Evolutionary conservation across 2,329 filamentous ascomycete genomes (phyloP).

Genomic region (Sclerotinia borealis): DNA sequence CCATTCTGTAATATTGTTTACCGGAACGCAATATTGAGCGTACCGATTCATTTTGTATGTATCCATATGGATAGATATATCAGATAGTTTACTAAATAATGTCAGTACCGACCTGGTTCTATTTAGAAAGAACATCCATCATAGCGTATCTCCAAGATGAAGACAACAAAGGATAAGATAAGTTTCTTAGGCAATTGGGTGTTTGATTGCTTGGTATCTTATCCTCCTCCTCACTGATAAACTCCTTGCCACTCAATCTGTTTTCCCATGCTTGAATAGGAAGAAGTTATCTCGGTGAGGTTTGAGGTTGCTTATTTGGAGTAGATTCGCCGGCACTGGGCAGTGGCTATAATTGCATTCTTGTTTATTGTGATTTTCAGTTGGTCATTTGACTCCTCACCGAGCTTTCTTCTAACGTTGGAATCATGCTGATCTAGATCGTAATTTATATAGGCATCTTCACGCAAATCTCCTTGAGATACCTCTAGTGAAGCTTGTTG

Average conservation of each 20-base stretch:
- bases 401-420: neutral
- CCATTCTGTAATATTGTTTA: no score
- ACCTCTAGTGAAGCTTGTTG: neutral
- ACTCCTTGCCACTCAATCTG: neutral
- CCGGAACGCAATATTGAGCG: no score
- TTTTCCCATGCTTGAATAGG: neutral
- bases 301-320: neutral
- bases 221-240: neutral
- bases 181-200: no score
- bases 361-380: neutral
- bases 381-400: neutral
- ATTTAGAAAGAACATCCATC: no score
- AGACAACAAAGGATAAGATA: no score
- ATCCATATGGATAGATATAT: no score
- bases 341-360: neutral
- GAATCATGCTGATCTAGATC: neutral
- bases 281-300: neutral
- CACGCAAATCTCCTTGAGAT: no score
- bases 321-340: neutral
- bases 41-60: no score
- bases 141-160: no score
- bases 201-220: no score
- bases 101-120: no score
- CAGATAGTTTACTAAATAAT: no score
- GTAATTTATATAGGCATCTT: neutral